Base-by-base conservation (phyloP, 345 rosid species). In the Eucalyptus cloeziana region DNA sequence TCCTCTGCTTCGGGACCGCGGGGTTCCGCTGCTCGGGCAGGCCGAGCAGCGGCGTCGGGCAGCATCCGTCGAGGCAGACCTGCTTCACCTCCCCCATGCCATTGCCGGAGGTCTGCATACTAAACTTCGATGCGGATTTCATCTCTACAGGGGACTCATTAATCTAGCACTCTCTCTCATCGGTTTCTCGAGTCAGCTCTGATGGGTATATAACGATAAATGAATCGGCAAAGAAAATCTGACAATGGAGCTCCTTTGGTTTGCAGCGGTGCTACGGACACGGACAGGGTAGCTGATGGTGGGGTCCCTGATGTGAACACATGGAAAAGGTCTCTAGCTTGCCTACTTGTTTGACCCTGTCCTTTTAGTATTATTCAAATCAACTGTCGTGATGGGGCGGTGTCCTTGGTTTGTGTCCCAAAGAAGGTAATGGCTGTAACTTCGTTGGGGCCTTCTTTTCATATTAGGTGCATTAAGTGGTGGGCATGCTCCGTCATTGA, bases 51-150 rank as follows among this genome's bases (percentile, higher is more conserved):
- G 93, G 93, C n/a, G 92, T 86, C 16, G 95, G 94, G 89, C 96
- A 97, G 92, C 97, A 97, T 81, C 96, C 96, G 60, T 90, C 92
- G 37, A 92, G 92, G 91, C 95, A 96, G 62, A 86, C 91, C 86
- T 90, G 91, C 88, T 94, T 91, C 86, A 87, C 91, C 89, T 94
- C 96, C 87, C 90, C 88, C 87, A 88, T 91, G 88, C 90, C 89
- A 19, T 71, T 33, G 27, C 81, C 89, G 91, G 93, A 40, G 92
- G 81, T 37, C 81, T 37, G 81, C 81, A 19, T 37, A 2, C 81
- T 37, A 71, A 37, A 10, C 81, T 71, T 21, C 8, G 90, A 85
- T 92, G 94, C 96, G 93, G 94, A 79, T 87, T 81, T 45, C 51
- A 40, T 49, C 64, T 17, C 85, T 17, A 54, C 43, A 10, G 83